A percentile compares a stretch with the other conserved stretches of the same genome.
phyloP scores from a whole-genome alignment of 1,284 basidiomycete species.

The Boletus smithii region DNA sequence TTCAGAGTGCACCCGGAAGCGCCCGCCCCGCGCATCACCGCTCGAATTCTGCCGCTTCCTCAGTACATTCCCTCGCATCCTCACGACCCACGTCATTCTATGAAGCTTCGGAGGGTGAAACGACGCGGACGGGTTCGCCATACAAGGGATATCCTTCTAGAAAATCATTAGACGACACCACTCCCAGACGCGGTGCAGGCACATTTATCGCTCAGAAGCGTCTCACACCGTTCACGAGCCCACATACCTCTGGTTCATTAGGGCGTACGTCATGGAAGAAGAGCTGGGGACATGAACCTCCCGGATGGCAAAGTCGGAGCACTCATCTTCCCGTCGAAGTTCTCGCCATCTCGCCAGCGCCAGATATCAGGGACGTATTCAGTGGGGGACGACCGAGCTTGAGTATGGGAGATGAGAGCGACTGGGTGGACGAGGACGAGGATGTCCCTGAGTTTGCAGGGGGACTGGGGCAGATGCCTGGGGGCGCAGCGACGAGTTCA shows the following conservation, averaged over 20 bases:
- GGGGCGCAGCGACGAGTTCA: conserved; percentile 33
- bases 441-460: conserved; percentile 73
- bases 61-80: conserved; percentile 64
- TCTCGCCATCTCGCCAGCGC: conserved; percentile 56
- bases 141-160: conserved; percentile 41
- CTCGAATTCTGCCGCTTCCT: conserved; percentile 71
- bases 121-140: conserved; percentile 50
- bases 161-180: conserved; percentile 46
- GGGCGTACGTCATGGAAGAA: conserved; percentile 83
- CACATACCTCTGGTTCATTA: conserved; percentile 40
- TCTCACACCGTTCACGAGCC: conserved; percentile 61
- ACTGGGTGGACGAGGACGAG: conserved; percentile 83
- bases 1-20: conserved; percentile 38
- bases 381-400: conserved; percentile 55
- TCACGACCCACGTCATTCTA: conserved; percentile 74
- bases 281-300: conserved; percentile 79
- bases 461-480: conserved; percentile 68
- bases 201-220: conserved; percentile 76
- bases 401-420: conserved; percentile 67
- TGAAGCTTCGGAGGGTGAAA: conserved; percentile 67
- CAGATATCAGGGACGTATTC: conserved; percentile 75
- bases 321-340: conserved; percentile 71
- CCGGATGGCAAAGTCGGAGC: conserved; percentile 74
- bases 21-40: conserved; percentile 52
- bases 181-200: conserved; percentile 42